Evolutionary conservation across 495 filamentous ascomycete genomes (phyloP).

Genomic region (Hyaloscypha hepaticicola): DNA sequence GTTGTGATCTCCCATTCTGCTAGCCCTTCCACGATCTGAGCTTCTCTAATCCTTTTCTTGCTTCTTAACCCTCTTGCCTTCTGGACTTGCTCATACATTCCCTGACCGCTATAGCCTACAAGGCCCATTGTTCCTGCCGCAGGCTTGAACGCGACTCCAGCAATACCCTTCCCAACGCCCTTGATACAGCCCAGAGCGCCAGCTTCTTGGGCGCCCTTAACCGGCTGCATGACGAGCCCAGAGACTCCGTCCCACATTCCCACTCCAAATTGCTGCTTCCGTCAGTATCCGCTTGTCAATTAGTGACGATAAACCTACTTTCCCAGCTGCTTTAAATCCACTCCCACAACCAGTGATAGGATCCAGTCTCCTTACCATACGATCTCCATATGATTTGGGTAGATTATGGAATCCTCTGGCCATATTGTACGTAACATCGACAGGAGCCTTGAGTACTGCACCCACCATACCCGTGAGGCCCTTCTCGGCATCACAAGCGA

Average conservation of each 20-base stretch:
- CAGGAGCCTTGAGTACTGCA: background rate
- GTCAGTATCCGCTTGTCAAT: background rate
- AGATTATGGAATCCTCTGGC: conserved; percentile 20
- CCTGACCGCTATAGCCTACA: background rate
- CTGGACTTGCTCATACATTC: background rate
- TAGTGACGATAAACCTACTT: background rate
- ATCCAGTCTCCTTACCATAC: conserved; percentile 37
- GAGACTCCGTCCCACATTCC: conserved; percentile 72
- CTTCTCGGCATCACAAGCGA: background rate
- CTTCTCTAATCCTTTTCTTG: background rate
- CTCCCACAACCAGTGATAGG: conserved; percentile 64
- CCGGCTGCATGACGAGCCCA: conserved; percentile 63
- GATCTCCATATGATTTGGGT: conserved; percentile 1
- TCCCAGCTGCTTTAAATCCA: conserved; percentile 61
- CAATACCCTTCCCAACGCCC: conserved; percentile 22
- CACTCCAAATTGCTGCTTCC: conserved; percentile 54
- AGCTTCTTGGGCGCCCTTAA: conserved; percentile 56
- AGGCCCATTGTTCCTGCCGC: background rate
- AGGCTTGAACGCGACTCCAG: background rate
- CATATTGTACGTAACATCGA: conserved; percentile 18
- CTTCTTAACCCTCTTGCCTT: background rate
- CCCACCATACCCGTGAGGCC: background rate
- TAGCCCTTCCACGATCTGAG: background rate
- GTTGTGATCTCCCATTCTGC: background rate
- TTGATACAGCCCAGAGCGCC: conserved; percentile 52